Evolutionary conservation across 352 stramenopile genomes (phyloP), one percentile per base, ranked within the genome.

Genomic region (Phytophthora megakarya): DNA sequence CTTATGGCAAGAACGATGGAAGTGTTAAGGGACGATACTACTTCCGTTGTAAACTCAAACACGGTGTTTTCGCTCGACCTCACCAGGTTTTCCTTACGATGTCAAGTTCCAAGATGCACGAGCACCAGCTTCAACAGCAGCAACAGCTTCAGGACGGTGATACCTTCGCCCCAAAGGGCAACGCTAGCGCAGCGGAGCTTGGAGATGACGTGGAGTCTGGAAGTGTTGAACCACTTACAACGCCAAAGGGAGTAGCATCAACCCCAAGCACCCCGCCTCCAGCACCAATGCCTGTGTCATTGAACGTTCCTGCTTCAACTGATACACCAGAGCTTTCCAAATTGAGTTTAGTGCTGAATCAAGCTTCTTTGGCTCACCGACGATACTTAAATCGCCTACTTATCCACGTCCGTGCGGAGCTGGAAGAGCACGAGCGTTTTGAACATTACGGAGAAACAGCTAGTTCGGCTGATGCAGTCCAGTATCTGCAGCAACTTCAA

Each of bases 401-500:
- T 28, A 70, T 86, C 19, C 73, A 87, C 65, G 79, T 92, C 25
- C 74, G 79, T 30, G 61, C 78, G 7, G 86, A 95, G 53, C 65
- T 95, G 23, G 74, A 88, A 33, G 84, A 95, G 35, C 81, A 93
- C 61, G 73, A 92, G 55, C 77, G 83, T 46, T 93, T 95, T 55
- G 78, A 88, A 47, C 90, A 80, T 53, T 89, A 81, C 54, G 80
- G 78, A 46, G 72, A 77, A 58, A 92, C 84, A 13, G 84, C 86
- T 43, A 92, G 84, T 46, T 93, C 86, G 12, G 84, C 83, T 8
- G 86, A 95, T 48, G 86, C 84, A n/a, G 78, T 95, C 15, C 80
- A 90, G 65, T 93, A 93, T 50, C 64, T 92, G 54, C 84, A 95
- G 63, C 86, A 95, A 75, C 72, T 95, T 46, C 86, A 92, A 67